Evolutionary conservation across 306 rosid genomes (phyloP), one percentile per base, ranked within the genome.

Genomic region (Clitoria ternatea): DNA sequence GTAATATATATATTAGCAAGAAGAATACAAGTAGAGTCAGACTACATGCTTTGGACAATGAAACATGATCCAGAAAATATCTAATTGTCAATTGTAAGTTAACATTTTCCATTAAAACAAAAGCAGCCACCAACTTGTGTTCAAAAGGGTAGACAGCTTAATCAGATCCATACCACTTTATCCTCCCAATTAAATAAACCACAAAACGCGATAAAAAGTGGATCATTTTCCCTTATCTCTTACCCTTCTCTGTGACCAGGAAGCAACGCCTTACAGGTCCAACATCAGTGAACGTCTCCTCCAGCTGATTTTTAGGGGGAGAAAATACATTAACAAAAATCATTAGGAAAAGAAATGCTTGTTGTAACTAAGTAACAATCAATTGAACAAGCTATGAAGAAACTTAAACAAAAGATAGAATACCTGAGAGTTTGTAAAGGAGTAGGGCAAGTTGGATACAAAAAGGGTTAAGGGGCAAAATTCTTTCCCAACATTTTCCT

Each of bases 201-300:
- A 4, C 52, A 45, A 48, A 48, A 47, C 8, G 5, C 26, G 1
- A 43, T 1, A 57, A 30, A 64, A 3, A 7, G 22, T 10, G 19
- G 7, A 7, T n/a, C 19, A 6, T 18, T 52, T n/a, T 43, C 22
- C 4, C 32, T 66, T 18, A 3, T 23, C 13, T 45, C 74, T 57
- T 67, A 94, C 97, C 97, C 69, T 89, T 89, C 45, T 84, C 76
- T 1, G 83, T 83, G 68, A 89, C 99, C 96, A 94, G 78, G 85
- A 91, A 94, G 69, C 96, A 85, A 33, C 97, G 89, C 79, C 97
- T 77, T 50, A 91, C 78, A 22, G 97, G 99, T 62, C 99, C 99
- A 27, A 89, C 89, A 49, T 89, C 97, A 50, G 92, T 80, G 82
- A 91, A 91, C 0, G 90, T 74, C 80, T 90, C 95, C 67, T 90